Base-by-base conservation (phyloP, 2,329 filamentous ascomycete genomes). In the Coniochaeta sp. region DNA sequence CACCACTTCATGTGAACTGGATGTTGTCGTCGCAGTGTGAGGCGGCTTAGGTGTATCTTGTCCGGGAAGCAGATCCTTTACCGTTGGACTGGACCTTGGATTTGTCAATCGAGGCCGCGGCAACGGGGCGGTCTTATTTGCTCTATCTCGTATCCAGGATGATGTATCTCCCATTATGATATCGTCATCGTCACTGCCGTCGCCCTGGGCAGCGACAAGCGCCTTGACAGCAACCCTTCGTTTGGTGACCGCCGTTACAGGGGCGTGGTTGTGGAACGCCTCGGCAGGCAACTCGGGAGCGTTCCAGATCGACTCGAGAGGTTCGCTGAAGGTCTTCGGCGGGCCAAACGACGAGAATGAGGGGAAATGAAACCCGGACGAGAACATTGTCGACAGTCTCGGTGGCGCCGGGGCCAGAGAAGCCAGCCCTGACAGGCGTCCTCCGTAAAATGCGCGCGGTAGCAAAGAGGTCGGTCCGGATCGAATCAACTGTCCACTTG, bases 291-390 rank as follows among this genome's bases (percentile, higher is more conserved):
- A 63, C 6, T 73, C 72, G 1, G 77, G 76, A 0, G 67, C 67
- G 28, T 68, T 68, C 77, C 77, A 79, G 0, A 68, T 63, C 3
- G 76, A 72, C 58, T 79, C 76, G 22, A 69, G 59, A 11, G 64
- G 47, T 28, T 60, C 57, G 14, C 64, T 63, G 6, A 61, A 63
- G 43, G 34, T 9, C 36, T 33, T 34, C 9, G 28, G 44, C 34
- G 60, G 14, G 6, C 62, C 59, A 14, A 40, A 60, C 5, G 62
- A 60, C 31, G 52, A 50, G 22, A 59, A 61, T 44, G 58, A 54
- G 14, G 26, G 2, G 64, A 62, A 19, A 6, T 57, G 31, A 12
- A 36, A 2, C 1, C 65, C 64, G 12, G 65, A 57, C 6, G 66
- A 56, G 55, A 65, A 65, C 3, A 64, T 59, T 31, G 65, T 65